phyloP scores from a whole-genome alignment of 2,329 filamentous ascomycete species.

The Neonectria hederae region DNA sequence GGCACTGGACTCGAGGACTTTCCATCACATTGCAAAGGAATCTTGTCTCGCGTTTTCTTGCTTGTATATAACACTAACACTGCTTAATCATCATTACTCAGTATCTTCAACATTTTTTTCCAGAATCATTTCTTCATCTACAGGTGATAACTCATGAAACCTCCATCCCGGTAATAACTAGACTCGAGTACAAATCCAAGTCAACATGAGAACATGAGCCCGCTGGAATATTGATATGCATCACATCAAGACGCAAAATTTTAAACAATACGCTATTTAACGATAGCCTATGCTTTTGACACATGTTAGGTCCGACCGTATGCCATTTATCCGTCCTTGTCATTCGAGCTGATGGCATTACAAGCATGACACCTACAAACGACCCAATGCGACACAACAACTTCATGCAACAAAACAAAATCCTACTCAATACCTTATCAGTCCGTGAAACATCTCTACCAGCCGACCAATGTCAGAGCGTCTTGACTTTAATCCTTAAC shows the following conservation, averaged over 20 bases:
- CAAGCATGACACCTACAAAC: background rate
- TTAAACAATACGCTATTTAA: background rate
- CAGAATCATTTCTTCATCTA: background rate
- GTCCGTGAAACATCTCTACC: constrained; percentile 1
- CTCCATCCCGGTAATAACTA: background rate
- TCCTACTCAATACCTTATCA: constrained; percentile 1
- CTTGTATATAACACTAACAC: no score
- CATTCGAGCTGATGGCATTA: background rate
- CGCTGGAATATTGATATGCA: background rate
- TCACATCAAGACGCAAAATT: background rate
- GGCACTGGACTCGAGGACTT: background rate
- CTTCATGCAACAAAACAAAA: constrained; percentile 5
- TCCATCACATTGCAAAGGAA: background rate
- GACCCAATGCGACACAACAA: background rate
- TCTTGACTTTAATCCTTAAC: background rate
- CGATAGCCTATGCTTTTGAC: background rate
- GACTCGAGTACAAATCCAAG: background rate
- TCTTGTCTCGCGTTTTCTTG: background rate
- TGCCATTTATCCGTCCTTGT: background rate
- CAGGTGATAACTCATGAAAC: background rate
- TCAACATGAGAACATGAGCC: background rate
- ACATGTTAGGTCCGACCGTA: background rate
- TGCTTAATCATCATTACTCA: background rate
- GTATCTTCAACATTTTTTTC: background rate
- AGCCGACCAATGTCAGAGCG: background rate